Evolutionary conservation across 768 basidiomycete genomes (phyloP).

Genomic region (Chiua virens): DNA sequence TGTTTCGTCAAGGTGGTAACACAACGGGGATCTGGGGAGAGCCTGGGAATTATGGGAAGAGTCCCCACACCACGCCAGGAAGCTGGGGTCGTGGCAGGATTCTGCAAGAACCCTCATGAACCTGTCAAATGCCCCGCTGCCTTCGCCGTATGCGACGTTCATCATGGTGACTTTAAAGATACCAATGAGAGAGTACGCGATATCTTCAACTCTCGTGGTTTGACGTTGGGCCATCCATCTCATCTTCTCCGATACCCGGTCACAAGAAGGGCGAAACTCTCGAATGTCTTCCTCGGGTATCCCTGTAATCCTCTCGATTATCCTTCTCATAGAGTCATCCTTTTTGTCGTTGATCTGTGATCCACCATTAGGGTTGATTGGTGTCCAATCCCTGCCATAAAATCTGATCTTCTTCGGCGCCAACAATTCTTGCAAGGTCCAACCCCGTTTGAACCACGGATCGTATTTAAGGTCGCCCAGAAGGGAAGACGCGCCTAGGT

Average conservation of each 20-base stretch:
- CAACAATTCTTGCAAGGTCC: no score
- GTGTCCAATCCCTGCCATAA: constrained; percentile 1
- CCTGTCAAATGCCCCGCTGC: not conserved
- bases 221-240: constrained; percentile 2
- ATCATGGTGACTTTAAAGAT: constrained; percentile 5
- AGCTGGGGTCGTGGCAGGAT: not conserved
- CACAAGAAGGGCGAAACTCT: not conserved
- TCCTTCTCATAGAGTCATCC: not conserved
- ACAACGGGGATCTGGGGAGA: not conserved
- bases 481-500: not conserved
- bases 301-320: not conserved
- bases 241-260: constrained; percentile 5
- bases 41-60: not conserved
- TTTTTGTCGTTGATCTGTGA: not conserved
- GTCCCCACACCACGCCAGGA: constrained; percentile 1
- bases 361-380: not conserved
- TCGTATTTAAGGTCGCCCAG: not conserved
- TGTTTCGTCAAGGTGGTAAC: not conserved
- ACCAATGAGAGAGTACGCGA: constrained; percentile 3
- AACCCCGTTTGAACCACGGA: constrained; percentile 5
- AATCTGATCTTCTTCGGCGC: not conserved
- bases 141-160: constrained; percentile 4
- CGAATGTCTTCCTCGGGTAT: constrained; percentile 1
- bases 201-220: not conserved
- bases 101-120: not conserved